Evolutionary conservation across 768 basidiomycete genomes (phyloP).

Genomic region (Pleurotus eryngii): DNA sequence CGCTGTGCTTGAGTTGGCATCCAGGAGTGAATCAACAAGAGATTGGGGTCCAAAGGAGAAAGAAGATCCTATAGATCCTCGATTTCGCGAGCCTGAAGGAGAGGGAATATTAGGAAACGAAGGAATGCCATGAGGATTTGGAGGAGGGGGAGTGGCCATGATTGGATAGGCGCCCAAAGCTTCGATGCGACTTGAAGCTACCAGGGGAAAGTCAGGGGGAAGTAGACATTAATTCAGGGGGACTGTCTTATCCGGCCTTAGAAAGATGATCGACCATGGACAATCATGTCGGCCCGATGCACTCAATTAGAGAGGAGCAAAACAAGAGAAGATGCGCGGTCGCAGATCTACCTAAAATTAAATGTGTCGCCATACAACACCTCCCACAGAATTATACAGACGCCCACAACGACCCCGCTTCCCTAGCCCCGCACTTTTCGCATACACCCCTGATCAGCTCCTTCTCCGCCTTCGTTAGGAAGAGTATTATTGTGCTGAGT

Average conservation of each 20-base stretch:
- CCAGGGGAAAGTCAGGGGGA: too few relatives aligned
- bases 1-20: slow-evolving; percentile 57
- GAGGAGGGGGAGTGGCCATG: slow-evolving; percentile 45
- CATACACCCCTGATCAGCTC: slow-evolving; percentile 44
- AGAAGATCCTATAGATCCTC: slow-evolving; percentile 72
- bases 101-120: slow-evolving; percentile 51
- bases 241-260: too few relatives aligned
- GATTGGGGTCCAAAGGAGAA: slow-evolving; percentile 84
- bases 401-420: slow-evolving; percentile 4
- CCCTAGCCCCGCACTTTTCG: slow-evolving; percentile 30
- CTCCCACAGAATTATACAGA: neutral
- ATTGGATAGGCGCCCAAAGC: neutral
- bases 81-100: slow-evolving; percentile 53
- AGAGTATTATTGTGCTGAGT: slow-evolving; percentile 59
- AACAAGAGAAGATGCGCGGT: too few relatives aligned
- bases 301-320: too few relatives aligned
- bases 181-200: too few relatives aligned
- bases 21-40: slow-evolving; percentile 67
- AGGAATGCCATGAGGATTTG: slow-evolving; percentile 38
- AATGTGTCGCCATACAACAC: too few relatives aligned
- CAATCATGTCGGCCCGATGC: too few relatives aligned
- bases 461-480: slow-evolving; percentile 59
- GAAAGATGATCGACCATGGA: too few relatives aligned
- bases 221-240: too few relatives aligned
- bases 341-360: too few relatives aligned